Evolutionary conservation across 257 asterid species (phyloP).

Genomic region (Lycium barbarum): DNA sequence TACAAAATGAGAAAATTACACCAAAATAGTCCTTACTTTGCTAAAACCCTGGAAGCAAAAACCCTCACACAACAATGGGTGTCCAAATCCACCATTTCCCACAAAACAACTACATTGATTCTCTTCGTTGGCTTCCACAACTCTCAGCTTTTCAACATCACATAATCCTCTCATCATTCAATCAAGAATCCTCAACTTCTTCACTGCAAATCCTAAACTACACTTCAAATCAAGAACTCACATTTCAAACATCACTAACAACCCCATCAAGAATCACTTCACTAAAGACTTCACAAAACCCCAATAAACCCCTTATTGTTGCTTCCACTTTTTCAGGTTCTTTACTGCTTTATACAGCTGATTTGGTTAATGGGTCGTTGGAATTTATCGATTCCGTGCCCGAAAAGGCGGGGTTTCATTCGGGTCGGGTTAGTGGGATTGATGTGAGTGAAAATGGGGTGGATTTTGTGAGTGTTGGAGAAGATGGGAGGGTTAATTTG

Average conservation of each 20-base stretch:
- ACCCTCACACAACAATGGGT: slow-evolving; percentile 37
- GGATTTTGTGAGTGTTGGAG: slow-evolving; percentile 83
- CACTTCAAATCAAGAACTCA: slow-evolving; percentile 54
- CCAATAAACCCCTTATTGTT: slow-evolving; percentile 61
- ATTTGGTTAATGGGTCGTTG: slow-evolving; percentile 56
- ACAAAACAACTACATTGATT: slow-evolving; percentile 67
- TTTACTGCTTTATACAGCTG: slow-evolving; percentile 54
- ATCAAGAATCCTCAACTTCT: slow-evolving; percentile 60
- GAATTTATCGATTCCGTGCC: slow-evolving; percentile 48
- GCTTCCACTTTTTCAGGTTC: slow-evolving; percentile 73
- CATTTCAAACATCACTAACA: slow-evolving; percentile 53
- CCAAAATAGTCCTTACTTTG: not conserved
- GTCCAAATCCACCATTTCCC: slow-evolving; percentile 65
- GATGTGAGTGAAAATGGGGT: slow-evolving; percentile 60
- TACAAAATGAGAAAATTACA: too few relatives aligned
- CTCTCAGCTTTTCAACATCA: slow-evolving; percentile 77
- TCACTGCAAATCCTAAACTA: slow-evolving; percentile 58
- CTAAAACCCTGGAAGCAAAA: slow-evolving; percentile 14
- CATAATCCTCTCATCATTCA: slow-evolving; percentile 68
- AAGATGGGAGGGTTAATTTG: slow-evolving; percentile 83
- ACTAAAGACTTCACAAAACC: slow-evolving; percentile 48
- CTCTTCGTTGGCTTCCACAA: slow-evolving; percentile 85
- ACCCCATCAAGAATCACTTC: slow-evolving; percentile 66
- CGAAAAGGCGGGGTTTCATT: slow-evolving; percentile 52
- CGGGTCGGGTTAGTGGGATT: slow-evolving; percentile 38